Evolutionary conservation across 2,329 filamentous ascomycete species (phyloP).

Genomic region (Cytospora piceicola): DNA sequence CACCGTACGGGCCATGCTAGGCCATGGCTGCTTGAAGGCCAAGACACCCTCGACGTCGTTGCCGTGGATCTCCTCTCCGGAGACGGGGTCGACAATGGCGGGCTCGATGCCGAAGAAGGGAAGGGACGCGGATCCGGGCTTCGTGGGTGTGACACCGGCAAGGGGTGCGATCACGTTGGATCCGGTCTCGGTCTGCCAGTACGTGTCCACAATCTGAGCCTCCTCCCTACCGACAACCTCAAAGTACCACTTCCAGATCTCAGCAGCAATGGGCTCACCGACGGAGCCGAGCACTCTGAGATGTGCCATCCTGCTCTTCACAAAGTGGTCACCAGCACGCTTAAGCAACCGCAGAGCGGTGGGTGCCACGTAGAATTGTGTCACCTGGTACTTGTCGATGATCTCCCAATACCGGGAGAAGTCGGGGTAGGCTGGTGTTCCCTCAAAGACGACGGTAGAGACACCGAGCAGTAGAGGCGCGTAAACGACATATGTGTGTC

Average conservation of each 20-base stretch:
- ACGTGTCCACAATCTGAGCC: conserved; percentile 93
- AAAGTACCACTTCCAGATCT: conserved; percentile 99
- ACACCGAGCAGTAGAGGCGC: conserved; percentile 91
- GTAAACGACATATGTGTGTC: conserved; percentile 98
- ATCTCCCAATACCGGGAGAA: conserved; percentile 99
- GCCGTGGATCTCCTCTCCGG: conserved; percentile 87
- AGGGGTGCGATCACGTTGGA: conserved; percentile 95
- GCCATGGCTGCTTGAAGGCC: conserved; percentile 97
- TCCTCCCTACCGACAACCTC: conserved; percentile 92
- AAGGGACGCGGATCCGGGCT: conserved; percentile 92
- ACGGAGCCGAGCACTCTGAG: conserved; percentile 91
- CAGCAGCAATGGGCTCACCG: conserved; percentile 94
- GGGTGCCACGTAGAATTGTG: conserved; percentile 97
- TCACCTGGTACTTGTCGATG: conserved; percentile 91
- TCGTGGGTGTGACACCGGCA: conserved; percentile 91
- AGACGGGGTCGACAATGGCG: conserved; percentile 94
- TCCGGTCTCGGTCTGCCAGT: conserved; percentile 99
- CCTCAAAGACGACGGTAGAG: conserved; percentile 95
- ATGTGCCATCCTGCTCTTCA: conserved; percentile 86
- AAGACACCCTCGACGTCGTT: conserved; percentile 98
- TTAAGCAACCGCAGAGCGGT: conserved; percentile 92
- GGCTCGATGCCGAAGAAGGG: conserved; percentile 99
- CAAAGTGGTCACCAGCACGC: conserved; percentile 90
- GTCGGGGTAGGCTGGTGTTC: conserved; percentile 94
- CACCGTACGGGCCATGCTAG: conserved; percentile 96